Evolutionary conservation across 257 asterid genomes (phyloP), one percentile per base, ranked within the genome.

Genomic region (Asclepias syriaca): DNA sequence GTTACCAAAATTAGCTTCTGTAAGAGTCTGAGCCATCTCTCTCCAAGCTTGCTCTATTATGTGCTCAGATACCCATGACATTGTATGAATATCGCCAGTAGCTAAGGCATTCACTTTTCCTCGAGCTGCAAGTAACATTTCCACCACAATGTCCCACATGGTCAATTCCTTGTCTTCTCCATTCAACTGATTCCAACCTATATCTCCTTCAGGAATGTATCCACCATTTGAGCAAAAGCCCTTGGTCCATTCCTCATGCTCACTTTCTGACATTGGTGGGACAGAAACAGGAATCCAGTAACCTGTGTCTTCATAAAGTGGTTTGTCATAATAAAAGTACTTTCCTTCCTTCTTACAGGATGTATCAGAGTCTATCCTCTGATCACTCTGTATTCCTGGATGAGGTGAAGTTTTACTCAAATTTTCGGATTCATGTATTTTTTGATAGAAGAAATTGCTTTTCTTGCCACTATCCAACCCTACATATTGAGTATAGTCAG

Each of bases 61-160:
- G 67, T 87, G 85, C 73, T 85, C 58, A 22, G 97, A 88, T 82
- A 90, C 80, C 92, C 90, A 92, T 14, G 98, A 78, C 49, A 90
- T 43, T 50, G 85, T 77, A 45, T 74, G 74, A 68, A 92, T 80
- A 80, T 95, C 97, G 70, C 94, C 96, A 15, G 97, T 87, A 66
- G 96, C 82, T 65, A 92, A 69, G 69, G 93, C 72, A 59, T 77
- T 75, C 58, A 87, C 84, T 82, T 90, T 95, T n/a, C 99, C 98
- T 54, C 94, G 83, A n/a, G 99, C 98, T 60, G 77, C 96, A 66
- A 92, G 90, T 82, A 95, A 69, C 94, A 92, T 92, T 80, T 95
- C 99, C 78, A 84, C 82, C 68, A 95, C 93, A 77, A 95, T 96
- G 66, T 95, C 96, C 99, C 99, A 95, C 99, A 95, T 95, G 68